Evolutionary conservation across 805 yeast species (phyloP).

Genomic region (Metschnikowia matae): DNA sequence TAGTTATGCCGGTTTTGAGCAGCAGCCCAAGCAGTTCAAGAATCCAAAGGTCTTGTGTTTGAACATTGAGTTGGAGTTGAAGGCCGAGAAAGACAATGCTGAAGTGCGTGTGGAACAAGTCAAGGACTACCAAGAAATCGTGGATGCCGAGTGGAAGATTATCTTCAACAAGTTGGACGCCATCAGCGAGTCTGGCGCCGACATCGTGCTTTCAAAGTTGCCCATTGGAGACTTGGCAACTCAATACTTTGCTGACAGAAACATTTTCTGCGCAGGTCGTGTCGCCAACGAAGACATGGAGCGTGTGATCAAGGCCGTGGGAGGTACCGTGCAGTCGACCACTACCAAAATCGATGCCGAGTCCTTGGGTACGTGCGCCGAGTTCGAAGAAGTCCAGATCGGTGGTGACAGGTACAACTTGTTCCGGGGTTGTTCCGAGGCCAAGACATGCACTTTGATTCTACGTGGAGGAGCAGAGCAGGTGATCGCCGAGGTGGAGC

Average conservation of each 20-base stretch:
- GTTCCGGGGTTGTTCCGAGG: constrained; percentile 87
- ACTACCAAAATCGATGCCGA: constrained; percentile 62
- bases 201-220: constrained; percentile 85
- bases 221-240: constrained; percentile 99
- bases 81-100: constrained; percentile 98
- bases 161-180: constrained; percentile 82
- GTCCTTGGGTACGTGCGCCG: constrained; percentile 50
- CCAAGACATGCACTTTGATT: constrained; percentile 89
- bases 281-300: constrained; percentile 86
- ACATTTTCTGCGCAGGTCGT: constrained; percentile 96
- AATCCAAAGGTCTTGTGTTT: constrained; percentile 80
- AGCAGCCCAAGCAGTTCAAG: constrained; percentile 83
- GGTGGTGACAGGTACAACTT: constrained; percentile 94
- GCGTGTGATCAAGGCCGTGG: constrained; percentile 89
- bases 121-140: constrained; percentile 89
- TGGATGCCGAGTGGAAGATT: constrained; percentile 98
- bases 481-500: constrained; percentile 95
- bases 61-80: constrained; percentile 91
- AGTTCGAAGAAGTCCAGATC: constrained; percentile 89
- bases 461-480: constrained; percentile 98
- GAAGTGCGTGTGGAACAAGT: constrained; percentile 96
- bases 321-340: constrained; percentile 80
- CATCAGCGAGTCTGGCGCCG: constrained; percentile 81
- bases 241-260: constrained; percentile 94
- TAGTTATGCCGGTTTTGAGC: constrained; percentile 97